Evolutionary conservation across 176 grass and related monocot species (phyloP), one percentile per base, ranked within the genome.

Genomic region (Leersia perrieri): DNA sequence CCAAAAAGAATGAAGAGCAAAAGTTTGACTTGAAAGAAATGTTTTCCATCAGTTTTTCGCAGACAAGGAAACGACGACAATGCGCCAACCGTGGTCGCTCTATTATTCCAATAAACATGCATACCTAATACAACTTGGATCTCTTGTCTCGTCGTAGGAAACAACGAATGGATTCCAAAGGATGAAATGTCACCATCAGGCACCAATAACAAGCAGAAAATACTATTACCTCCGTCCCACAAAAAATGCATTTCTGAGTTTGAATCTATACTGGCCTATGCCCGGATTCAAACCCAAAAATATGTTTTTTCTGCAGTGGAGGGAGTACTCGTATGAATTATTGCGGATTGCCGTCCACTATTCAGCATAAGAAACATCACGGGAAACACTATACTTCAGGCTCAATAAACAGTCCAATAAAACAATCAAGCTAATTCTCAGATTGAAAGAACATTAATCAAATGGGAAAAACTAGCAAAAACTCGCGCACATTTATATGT

Each of bases 131-230:
- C 65, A 76, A 40, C 40, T 51, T 47, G n/a, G n/a, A n/a, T n/a
- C 26, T 3, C 32, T 64, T 77, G 83, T 63, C 36, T 16, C 30
- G 6, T 63, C 70, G 30, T 71, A 63, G 74, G 74, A 78, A 78
- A 78, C 82, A 70, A 25, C n/a, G 34, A 82, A 55, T 10, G 18
- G 55, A 58, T 58, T 58, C 53, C 0, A 31, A 76, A 63, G 26
- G 20, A 76, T 32, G 64, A 76, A 47, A 84, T 53, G 70, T 33
- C 34, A 60, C 28, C 31, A 11, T 45, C 28, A n/a, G n/a, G n/a
- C n/a, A n/a, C n/a, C n/a, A 58, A 58, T 63, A 85, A 85, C 60
- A 32, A 73, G 51, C 41, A 53, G 8, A 58, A 58, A 58, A 58
- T 53, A 53, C n/a, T n/a, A n/a, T n/a, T n/a, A n/a, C n/a, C n/a